Conservation (phyloP, 345 rosid species). For the Brassica napus region Da-Ae NC_063439.1:7406501-7407000, state of each 20-base stretch:
- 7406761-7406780: background rate
- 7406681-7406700: slow-evolving; percentile 12
- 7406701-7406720: too few species aligned
- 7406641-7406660: background rate
- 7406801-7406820: slow-evolving; percentile 3
- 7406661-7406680: background rate
- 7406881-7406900: background rate
- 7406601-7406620: slow-evolving; percentile 7
- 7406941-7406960: slow-evolving; percentile 56
- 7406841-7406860: slow-evolving; percentile 5
- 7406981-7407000: slow-evolving; percentile 82
- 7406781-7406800: slow-evolving; percentile 10
- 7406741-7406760: too few species aligned
- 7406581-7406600: background rate
- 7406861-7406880: background rate
- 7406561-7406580: background rate
- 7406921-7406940: slow-evolving; percentile 72
- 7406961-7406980: slow-evolving; percentile 57
- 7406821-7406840: background rate
- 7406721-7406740: too few species aligned
- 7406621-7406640: background rate
- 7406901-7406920: slow-evolving; percentile 15
- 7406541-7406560: slow-evolving; percentile 17
- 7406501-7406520: slow-evolving; percentile 4
- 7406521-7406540: background rate